phyloP scores from a whole-genome alignment of 2,329 filamentous ascomycete genomes.

The Sporothrix sp. region DNA sequence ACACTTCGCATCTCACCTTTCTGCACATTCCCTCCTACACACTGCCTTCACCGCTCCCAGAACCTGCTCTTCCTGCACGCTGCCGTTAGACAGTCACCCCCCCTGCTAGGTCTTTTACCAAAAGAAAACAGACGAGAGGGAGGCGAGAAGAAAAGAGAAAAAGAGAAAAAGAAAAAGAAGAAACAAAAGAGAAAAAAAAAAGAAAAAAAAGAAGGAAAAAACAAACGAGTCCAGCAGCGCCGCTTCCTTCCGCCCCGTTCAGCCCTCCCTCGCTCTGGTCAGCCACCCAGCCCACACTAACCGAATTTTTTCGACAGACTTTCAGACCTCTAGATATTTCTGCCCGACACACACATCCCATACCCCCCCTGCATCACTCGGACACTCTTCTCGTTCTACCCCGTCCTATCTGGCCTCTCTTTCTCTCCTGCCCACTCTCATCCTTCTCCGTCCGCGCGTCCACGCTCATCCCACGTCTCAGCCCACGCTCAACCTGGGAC shows the following conservation, averaged over 20 bases:
- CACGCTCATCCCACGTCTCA: not conserved
- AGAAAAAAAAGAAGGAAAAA: not conserved
- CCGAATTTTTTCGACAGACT: slow-evolving; percentile 13
- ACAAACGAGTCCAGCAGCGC: not conserved
- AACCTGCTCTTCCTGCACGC: slow-evolving; percentile 2
- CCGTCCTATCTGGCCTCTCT: not conserved
- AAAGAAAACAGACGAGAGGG: not conserved
- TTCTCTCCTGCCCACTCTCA: not conserved
- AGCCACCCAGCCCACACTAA: slow-evolving; percentile 15
- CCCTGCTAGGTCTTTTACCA: slow-evolving; percentile 7
- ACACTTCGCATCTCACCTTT: not conserved
- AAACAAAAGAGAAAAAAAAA: slow-evolving; percentile 2
- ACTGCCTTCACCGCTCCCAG: too few relatives aligned
- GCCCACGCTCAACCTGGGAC: slow-evolving; percentile 1
- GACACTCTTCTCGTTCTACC: not conserved
- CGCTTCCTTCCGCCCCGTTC: slow-evolving; percentile 12
- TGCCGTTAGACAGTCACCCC: slow-evolving; percentile 2
- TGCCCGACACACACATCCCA: slow-evolving; percentile 5
- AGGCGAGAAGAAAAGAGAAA: not conserved
- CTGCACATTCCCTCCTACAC: too few relatives aligned
- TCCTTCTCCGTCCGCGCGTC: not conserved
- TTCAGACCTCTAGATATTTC: slow-evolving; percentile 11
- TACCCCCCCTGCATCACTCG: too few relatives aligned
- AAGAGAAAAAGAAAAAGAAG: not conserved
- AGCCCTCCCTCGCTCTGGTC: slow-evolving; percentile 17